Evolutionary conservation across 257 asterid species (phyloP).

Genomic region (Plantago elongata): DNA sequence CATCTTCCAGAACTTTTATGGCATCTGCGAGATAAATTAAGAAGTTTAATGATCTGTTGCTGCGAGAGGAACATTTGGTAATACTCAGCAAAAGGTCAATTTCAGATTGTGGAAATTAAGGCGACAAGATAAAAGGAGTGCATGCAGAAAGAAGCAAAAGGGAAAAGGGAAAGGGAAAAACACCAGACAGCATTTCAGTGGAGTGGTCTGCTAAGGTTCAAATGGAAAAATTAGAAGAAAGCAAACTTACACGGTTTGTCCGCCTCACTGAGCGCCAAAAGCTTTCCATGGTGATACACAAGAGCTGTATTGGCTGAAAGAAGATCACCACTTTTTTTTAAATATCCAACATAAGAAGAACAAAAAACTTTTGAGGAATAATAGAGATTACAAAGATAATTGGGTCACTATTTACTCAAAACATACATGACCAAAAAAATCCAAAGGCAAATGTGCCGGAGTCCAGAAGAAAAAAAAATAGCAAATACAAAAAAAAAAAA

Average conservation of each 20-base stretch:
- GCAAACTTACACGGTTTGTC: conserved; percentile 91
- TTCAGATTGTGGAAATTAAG: background rate
- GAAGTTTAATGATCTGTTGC: background rate
- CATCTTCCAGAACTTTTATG: conserved; percentile 89
- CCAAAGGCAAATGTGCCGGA: too few species aligned
- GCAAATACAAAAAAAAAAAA: too few species aligned
- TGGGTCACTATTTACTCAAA: too few species aligned
- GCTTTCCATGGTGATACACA: conserved; percentile 86
- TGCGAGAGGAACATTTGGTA: background rate
- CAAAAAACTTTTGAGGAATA: too few species aligned
- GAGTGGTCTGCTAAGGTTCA: too few species aligned
- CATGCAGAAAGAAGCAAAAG: background rate
- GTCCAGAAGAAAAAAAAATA: too few species aligned
- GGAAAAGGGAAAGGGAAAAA: too few species aligned
- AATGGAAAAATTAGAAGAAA: background rate
- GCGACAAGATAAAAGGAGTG: conserved; percentile 4
- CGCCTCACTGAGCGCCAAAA: conserved; percentile 82
- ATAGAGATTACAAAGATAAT: too few species aligned
- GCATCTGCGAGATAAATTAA: conserved; percentile 48
- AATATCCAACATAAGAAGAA: too few species aligned
- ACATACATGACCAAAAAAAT: too few species aligned
- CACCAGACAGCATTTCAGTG: too few species aligned
- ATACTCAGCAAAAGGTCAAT: background rate
- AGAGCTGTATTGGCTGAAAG: conserved; percentile 91
- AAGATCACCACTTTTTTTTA: conserved; percentile 10